These are phyloP conservation scores for Microcyclosporella mali DNA, from an alignment of 2,329 filamentous ascomycete species.

Conservation along the genomic window DNA sequence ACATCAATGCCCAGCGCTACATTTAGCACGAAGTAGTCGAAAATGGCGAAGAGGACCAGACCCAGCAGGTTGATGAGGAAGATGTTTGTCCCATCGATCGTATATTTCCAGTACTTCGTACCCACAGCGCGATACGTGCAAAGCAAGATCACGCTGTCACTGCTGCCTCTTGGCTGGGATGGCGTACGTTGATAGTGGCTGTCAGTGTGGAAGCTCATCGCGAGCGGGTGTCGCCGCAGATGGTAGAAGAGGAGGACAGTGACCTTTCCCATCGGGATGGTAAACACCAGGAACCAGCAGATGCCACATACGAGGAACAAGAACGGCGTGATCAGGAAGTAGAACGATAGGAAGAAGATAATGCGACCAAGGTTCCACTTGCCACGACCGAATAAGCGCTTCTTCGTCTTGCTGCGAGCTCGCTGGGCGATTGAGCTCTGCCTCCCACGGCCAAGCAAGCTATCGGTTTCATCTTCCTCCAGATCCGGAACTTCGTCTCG, in stretches of 20 bases:
- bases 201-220: conserved; percentile 88
- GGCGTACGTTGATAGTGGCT: conserved; percentile 61
- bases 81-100: conserved; percentile 95
- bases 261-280: conserved; percentile 96
- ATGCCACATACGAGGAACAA: conserved; percentile 78
- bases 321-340: conserved; percentile 79
- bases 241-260: conserved; percentile 86
- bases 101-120: conserved; percentile 98
- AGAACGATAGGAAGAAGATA: conserved; percentile 95
- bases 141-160: conserved; percentile 64
- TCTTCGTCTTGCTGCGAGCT: conserved; percentile 51
- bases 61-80: conserved; percentile 96
- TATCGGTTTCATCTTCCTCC: conserved; percentile 72
- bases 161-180: conserved; percentile 52
- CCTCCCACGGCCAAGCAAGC: conserved; percentile 61
- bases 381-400: conserved; percentile 85
- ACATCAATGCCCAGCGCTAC: conserved; percentile 62
- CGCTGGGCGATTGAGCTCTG: conserved; percentile 23
- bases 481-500: conserved; percentile 79
- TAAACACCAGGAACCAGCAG: conserved; percentile 96
- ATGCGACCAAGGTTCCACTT: conserved; percentile 93
- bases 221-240: conserved; percentile 83
- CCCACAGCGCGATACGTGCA: conserved; percentile 97
- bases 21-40: conserved; percentile 80
- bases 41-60: conserved; percentile 87